A percentile compares a stretch with the other conserved stretches of the same genome.
Conservation (phyloP, 129 eudicot genomes). For the Logfia minima region DNA sequence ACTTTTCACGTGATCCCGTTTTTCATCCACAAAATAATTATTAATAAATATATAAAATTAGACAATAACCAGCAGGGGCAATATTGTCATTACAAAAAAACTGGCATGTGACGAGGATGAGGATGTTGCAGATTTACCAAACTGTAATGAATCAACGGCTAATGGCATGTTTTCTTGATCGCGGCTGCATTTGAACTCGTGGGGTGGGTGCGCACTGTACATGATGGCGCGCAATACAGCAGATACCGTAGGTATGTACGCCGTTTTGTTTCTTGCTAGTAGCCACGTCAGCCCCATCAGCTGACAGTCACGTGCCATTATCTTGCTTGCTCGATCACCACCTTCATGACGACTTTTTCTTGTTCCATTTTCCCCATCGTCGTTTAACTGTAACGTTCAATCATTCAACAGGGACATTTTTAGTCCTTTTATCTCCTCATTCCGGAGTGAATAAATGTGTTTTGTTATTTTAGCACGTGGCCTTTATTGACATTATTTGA, state of each 20-base stretch:
- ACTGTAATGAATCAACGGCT: constrained; percentile 93
- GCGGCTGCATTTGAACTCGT: constrained; percentile 79
- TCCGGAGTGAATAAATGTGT: too few relatives aligned
- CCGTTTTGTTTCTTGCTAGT: constrained; percentile 85
- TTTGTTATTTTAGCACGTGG: too few relatives aligned
- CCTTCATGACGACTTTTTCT: constrained; percentile 27
- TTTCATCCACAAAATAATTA: constrained; percentile 21
- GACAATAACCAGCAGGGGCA: constrained; percentile 40
- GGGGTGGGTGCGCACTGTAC: constrained; percentile 98
- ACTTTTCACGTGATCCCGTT: constrained; percentile 67
- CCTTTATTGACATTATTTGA: too few relatives aligned
- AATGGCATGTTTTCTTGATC: constrained; percentile 99
- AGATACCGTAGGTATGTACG: constrained; percentile 93
- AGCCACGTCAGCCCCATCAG: constrained; percentile 99
- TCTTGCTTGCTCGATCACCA: constrained; percentile 63
- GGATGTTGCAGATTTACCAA: constrained; percentile 55
- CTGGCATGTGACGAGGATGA: constrained; percentile 33
- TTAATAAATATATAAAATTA: constrained; percentile 1
- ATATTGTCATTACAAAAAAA: constrained; percentile 30
- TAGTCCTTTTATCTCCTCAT: constrained; percentile 6
- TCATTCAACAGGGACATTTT: constrained; percentile 25
- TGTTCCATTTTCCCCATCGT: constrained; percentile 63
- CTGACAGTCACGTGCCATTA: constrained; percentile 85
- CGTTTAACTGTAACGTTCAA: constrained; percentile 53
- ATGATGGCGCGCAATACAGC: constrained; percentile 93